Percentiles rank a stretch among this genome's conserved stretches.
Evolutionary conservation across 2,329 filamentous ascomycete species (phyloP).

Genomic region (Ascochyta fabae): DNA sequence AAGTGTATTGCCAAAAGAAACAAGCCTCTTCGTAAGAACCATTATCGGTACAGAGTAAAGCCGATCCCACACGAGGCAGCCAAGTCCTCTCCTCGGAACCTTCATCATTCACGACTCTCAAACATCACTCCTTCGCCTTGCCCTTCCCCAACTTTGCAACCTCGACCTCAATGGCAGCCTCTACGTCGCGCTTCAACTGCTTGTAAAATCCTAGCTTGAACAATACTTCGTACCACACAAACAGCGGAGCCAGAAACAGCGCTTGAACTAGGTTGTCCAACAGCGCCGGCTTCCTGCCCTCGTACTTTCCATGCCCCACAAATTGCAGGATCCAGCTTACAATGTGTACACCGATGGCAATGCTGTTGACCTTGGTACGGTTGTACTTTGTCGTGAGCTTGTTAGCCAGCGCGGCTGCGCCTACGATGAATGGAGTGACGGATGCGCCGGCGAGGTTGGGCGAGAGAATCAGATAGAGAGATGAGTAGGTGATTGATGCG

Average conservation of each 20-base stretch:
- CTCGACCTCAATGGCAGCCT: slow-evolving; percentile 52
- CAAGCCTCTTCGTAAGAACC: too few species aligned
- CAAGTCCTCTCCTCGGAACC: too few species aligned
- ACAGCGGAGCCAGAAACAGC: slow-evolving; percentile 89
- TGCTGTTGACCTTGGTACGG: slow-evolving; percentile 63
- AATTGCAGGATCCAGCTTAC: slow-evolving; percentile 88
- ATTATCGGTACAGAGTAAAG: not conserved
- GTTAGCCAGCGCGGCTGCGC: slow-evolving; percentile 75
- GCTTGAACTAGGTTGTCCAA: slow-evolving; percentile 92
- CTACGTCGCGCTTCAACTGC: slow-evolving; percentile 55
- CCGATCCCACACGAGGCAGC: too few species aligned
- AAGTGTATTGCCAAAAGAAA: too few species aligned
- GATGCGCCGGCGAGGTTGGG: slow-evolving; percentile 79
- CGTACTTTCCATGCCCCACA: slow-evolving; percentile 86
- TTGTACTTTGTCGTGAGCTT: slow-evolving; percentile 67
- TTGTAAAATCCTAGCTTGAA: slow-evolving; percentile 86
- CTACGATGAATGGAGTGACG: slow-evolving; percentile 76
- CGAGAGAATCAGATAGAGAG: slow-evolving; percentile 89
- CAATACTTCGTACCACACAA: slow-evolving; percentile 93
- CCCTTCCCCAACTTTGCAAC: slow-evolving; percentile 55
- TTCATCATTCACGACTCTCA: not conserved
- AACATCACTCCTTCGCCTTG: slow-evolving; percentile 22
- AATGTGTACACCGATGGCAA: slow-evolving; percentile 71
- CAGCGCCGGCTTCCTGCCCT: slow-evolving; percentile 84
- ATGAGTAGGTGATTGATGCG: slow-evolving; percentile 67